Conservation (phyloP, 495 filamentous ascomycete species). For the Pyronema domesticum region DNA sequence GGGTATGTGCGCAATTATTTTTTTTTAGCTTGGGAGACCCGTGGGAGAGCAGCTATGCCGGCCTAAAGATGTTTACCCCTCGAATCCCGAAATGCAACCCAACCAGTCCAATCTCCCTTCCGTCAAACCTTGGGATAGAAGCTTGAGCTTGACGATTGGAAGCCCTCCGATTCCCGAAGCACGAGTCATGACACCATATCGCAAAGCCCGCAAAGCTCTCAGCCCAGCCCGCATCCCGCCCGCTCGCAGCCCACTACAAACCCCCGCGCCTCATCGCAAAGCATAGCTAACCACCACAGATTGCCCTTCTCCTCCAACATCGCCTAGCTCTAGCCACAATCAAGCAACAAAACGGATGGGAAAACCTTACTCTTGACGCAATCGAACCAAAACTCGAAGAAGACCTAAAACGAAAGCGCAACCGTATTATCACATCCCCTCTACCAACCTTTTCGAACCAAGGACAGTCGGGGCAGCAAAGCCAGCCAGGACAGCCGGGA, state of each 20-base stretch:
- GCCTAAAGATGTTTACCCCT: no score
- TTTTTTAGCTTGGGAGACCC: not conserved
- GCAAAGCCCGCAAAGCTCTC: no score
- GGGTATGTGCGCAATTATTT: conserved; percentile 10
- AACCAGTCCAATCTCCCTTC: no score
- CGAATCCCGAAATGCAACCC: no score
- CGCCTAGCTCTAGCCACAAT: conserved; percentile 87
- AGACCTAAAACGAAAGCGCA: conserved; percentile 46
- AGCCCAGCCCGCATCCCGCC: not conserved
- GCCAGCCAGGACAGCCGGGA: conserved; percentile 17
- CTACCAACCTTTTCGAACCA: conserved; percentile 23
- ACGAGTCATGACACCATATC: no score
- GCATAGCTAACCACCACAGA: conserved; percentile 34
- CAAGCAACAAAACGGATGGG: conserved; percentile 84
- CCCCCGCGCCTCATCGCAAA: not conserved
- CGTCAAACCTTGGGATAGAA: no score
- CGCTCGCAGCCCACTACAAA: not conserved
- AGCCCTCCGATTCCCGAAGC: no score
- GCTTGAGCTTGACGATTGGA: no score
- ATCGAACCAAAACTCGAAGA: conserved; percentile 61
- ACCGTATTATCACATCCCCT: not conserved
- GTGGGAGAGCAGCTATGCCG: no score
- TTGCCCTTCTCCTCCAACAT: conserved; percentile 77
- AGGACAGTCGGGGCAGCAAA: not conserved
- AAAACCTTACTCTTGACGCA: conserved; percentile 53